Conservation (phyloP, 1,284 basidiomycete species). For the Ganoderma lucidum region DNA sequence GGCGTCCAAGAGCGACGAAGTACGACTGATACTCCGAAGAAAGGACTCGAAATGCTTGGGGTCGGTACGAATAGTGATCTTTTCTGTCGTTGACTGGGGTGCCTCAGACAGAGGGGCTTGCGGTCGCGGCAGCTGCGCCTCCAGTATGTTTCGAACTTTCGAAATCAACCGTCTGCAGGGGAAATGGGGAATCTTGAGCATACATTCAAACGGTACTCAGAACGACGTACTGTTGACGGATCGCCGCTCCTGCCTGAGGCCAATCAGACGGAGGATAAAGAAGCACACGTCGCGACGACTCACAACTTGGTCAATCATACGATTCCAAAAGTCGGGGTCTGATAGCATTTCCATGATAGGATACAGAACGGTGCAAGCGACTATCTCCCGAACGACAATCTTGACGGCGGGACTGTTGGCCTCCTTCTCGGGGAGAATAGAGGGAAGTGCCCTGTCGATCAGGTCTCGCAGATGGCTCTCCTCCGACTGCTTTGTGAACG, state of each 20-base stretch:
- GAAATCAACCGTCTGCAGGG: constrained; percentile 76
- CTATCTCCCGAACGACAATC: constrained; percentile 83
- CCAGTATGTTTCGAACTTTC: constrained; percentile 84
- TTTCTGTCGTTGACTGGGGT: constrained; percentile 58
- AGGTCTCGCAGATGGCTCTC: constrained; percentile 83
- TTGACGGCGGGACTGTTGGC: constrained; percentile 73
- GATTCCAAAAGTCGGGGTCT: constrained; percentile 98
- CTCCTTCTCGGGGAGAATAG: constrained; percentile 81
- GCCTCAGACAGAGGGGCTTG: constrained; percentile 49
- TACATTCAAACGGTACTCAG: neutral
- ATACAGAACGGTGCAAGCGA: constrained; percentile 83
- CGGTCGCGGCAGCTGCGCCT: constrained; percentile 74
- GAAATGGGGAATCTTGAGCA: neutral
- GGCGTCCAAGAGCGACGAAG: constrained; percentile 87
- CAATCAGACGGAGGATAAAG: constrained; percentile 27
- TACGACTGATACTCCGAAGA: constrained; percentile 82
- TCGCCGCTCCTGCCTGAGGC: constrained; percentile 83
- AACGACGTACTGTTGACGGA: constrained; percentile 83
- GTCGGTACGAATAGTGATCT: constrained; percentile 81
- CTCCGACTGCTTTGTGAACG: constrained; percentile 89
- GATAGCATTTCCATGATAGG: constrained; percentile 92
- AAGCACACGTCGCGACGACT: constrained; percentile 40
- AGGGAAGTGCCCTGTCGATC: constrained; percentile 74
- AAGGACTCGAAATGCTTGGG: constrained; percentile 89
- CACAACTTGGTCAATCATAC: constrained; percentile 89